Base-by-base conservation (phyloP, 2,329 filamentous ascomycete genomes). In the Nothopassalora personata region DNA sequence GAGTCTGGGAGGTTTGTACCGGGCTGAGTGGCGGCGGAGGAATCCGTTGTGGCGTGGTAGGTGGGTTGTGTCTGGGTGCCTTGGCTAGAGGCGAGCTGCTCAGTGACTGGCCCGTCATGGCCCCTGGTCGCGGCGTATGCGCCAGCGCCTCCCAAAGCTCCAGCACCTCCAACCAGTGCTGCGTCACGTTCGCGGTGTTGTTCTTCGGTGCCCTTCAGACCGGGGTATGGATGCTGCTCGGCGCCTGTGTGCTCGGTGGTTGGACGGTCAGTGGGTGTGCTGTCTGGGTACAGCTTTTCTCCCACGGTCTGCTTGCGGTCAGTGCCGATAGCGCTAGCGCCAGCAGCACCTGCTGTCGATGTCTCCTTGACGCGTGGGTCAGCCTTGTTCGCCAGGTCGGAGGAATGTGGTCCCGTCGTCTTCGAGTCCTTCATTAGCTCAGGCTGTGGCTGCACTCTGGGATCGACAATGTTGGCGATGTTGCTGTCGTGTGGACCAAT, bases 181-280 rank as follows among this genome's bases (percentile, higher is more conserved):
- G 69, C 68, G 54, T 74, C 67, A n/a, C 70, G 67, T 31, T 70
- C 70, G 39, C 70, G 65, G 54, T 71, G 71, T 33, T 60, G 57
- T 18, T 31, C 46, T 18, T 49, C 18, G 46, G 46, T 49, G 19
- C 18, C 46, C n/a, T 49, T 13, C 46, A 27, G 19, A 15, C 23
- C 23, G 23, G 23, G 23, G 23, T 23, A 23, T 23, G 23, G 23
- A 23, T 34, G 8, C 31, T 34, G 31, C 11, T 15, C 43, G 8
- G 43, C 8, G 19, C 19, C 15, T 46, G 43, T 23, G 8, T 46
- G 43, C 43, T 46, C 15, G 15, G 15, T 23, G 15, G 15, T 8
- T 18, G 19, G 15, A 23, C 43, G 43, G 15, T 46, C 3, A 46
- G 19, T 23, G 15, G 43, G 43, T 18, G 43, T 46, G 43, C 43